A percentile compares a stretch with the other conserved stretches of the same genome.
phyloP scores from a whole-genome alignment of 345 rosid species.

The Cardamine occulta region DNA sequence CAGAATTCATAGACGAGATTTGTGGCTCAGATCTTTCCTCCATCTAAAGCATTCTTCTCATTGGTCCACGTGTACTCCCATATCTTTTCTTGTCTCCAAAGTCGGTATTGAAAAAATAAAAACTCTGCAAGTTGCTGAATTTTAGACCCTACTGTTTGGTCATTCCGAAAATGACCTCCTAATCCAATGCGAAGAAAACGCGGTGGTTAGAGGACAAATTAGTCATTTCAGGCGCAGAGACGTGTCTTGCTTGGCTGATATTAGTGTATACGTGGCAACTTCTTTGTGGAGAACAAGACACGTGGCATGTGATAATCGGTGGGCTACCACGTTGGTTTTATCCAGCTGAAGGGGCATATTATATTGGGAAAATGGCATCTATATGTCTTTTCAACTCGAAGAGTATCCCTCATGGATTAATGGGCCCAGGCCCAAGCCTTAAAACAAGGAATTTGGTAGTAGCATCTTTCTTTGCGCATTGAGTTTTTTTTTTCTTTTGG shows the following conservation, averaged over 20 bases:
- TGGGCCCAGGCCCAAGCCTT: conserved; percentile 33
- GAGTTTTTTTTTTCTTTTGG: too few relatives aligned
- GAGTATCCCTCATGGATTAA: not conserved
- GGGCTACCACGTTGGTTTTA: conserved; percentile 32
- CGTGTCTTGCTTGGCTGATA: conserved; percentile 42
- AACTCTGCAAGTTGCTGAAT: conserved; percentile 34
- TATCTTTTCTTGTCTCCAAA: conserved; percentile 30
- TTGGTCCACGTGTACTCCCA: conserved; percentile 35
- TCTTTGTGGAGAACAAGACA: conserved; percentile 31
- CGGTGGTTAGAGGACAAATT: conserved; percentile 3
- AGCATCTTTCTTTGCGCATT: not conserved
- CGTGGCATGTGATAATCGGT: conserved; percentile 34
- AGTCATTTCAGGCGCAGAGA: not conserved
- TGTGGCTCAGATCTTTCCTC: conserved; percentile 43
- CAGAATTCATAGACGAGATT: conserved; percentile 42
- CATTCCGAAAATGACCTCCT: conserved; percentile 34
- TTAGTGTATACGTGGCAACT: conserved; percentile 15
- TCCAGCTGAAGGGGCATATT: conserved; percentile 10
- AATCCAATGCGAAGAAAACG: not conserved
- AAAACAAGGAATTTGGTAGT: not conserved
- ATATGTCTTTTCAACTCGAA: not conserved
- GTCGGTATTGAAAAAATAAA: not conserved
- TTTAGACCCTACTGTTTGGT: conserved; percentile 7
- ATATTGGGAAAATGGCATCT: conserved; percentile 7
- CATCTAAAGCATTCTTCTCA: conserved; percentile 37